Evolutionary conservation across 768 basidiomycete genomes (phyloP), one percentile per base, ranked within the genome.

Genomic region (Leccinellum albellum): DNA sequence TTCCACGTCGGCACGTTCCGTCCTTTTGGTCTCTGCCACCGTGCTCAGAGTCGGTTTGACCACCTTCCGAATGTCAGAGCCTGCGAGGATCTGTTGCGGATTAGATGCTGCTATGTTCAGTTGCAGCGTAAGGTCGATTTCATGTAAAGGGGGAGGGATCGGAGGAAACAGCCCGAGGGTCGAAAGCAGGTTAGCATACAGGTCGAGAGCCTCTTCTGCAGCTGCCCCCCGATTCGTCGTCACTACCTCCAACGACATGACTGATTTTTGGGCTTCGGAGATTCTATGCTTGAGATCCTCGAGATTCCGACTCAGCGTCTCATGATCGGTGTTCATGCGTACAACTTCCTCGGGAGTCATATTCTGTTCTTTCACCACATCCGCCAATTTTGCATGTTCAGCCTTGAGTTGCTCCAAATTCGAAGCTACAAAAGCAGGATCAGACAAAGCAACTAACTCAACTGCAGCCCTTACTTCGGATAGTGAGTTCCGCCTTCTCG

Each of bases 241-340:
- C 51, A 83, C 81, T 56, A 98, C 88, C 69, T 98, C 96, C 50
- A 93, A 82, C 17, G 84, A 82, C 78, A 91, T 86, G 32, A 89
- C 81, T 14, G 75, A 71, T 66, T 87, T 83, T 57, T 87, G 86
- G 2, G 87, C 84, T 63, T 94, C 88, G 0, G 83, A 72, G 8
- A 91, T 82, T 66, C 88, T 93, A 58, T 82, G 77, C 61, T 84
- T 87, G 54, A 94, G 82, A 58, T 91, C 89, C 60, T 88, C 86
- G 53, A 94, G 73, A 62, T 82, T 88, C 51, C 85, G 82, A 4
- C 82, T 76, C 33, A 96, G 78, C 26, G 79, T 83, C 63, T 94
- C 91, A 56, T 93, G 88, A 61, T 98, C 94, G 5, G 85, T 85
- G 64, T 88, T 94, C 91, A 99, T 95, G 35, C 86, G 86, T 53